These are phyloP conservation scores for Cladorrhinum sp. DNA, from an alignment of 2,329 filamentous ascomycete genomes.

Conservation along the genomic window DNA sequence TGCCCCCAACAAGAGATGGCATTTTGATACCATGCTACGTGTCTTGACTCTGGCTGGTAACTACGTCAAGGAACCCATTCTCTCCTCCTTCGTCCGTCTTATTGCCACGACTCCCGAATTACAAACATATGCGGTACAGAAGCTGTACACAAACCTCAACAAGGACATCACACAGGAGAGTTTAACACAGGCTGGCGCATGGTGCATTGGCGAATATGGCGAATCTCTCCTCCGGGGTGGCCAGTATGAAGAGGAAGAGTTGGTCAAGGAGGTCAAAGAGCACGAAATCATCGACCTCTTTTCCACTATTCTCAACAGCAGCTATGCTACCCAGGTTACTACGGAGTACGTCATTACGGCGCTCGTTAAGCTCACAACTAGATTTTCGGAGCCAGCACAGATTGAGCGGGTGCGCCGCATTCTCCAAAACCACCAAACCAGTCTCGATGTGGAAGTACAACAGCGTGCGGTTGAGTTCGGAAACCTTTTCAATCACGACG, in stretches of 20 bases:
- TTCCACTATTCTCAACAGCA: constrained; percentile 86
- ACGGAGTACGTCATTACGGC: constrained; percentile 96
- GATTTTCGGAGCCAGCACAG: constrained; percentile 79
- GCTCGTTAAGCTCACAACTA: constrained; percentile 89
- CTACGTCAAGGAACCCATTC: constrained; percentile 95
- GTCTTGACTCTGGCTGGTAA: constrained; percentile 92
- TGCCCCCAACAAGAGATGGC: constrained; percentile 96
- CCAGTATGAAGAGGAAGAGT: constrained; percentile 89
- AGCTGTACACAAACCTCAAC: constrained; percentile 84
- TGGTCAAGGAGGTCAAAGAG: constrained; percentile 77
- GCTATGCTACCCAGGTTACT: constrained; percentile 84
- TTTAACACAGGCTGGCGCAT: constrained; percentile 85
- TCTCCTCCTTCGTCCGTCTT: constrained; percentile 93
- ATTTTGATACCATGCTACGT: constrained; percentile 94
- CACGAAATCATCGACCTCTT: constrained; percentile 92
- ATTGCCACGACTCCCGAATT: constrained; percentile 92
- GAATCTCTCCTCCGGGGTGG: constrained; percentile 85
- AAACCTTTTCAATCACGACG: constrained; percentile 88
- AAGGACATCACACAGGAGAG: constrained; percentile 98
- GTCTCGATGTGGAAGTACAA: constrained; percentile 92
- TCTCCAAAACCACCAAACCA: constrained; percentile 73
- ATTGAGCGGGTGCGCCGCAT: constrained; percentile 80
- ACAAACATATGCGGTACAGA: constrained; percentile 95
- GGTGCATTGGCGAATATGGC: constrained; percentile 97
- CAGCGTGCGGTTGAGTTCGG: constrained; percentile 93